A percentile compares a stretch with the other conserved stretches of the same genome.
These are phyloP conservation scores for Leccinellum albellum DNA, from an alignment of 768 basidiomycete genomes.

Conservation along the genomic window DNA sequence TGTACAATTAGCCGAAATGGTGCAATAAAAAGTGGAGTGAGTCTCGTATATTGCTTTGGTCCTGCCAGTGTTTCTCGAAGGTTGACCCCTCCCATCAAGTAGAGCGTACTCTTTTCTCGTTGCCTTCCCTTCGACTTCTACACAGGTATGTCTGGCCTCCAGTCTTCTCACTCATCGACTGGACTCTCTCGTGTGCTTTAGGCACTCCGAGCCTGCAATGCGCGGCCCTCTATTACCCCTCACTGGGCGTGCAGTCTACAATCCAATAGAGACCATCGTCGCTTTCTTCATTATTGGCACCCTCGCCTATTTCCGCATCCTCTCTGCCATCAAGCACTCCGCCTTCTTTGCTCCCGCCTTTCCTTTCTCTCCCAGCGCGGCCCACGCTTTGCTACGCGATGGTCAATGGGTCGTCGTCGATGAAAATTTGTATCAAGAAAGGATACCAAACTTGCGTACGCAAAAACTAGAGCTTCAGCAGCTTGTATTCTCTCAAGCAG, in stretches of 20 bases:
- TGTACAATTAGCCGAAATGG: constrained; percentile 21
- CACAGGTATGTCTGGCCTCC: background rate
- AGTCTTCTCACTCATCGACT: background rate
- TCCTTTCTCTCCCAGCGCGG: constrained; percentile 47
- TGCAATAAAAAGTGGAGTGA: constrained; percentile 30
- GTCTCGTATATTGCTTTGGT: constrained; percentile 3
- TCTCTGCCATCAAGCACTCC: constrained; percentile 86
- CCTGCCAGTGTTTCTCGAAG: background rate
- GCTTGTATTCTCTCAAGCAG: constrained; percentile 57
- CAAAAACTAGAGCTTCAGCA: constrained; percentile 69
- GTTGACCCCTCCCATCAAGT: background rate
- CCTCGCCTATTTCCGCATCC: constrained; percentile 90
- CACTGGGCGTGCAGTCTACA: constrained; percentile 68
- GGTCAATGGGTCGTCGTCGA: constrained; percentile 62
- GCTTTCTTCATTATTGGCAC: constrained; percentile 86
- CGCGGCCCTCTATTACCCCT: constrained; percentile 63
- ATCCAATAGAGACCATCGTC: constrained; percentile 87
- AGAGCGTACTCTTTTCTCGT: background rate
- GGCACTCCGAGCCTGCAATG: constrained; percentile 36
- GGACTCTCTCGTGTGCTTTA: background rate
- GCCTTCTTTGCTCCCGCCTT: constrained; percentile 64
- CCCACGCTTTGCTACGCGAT: constrained; percentile 51
- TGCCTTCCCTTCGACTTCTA: background rate
- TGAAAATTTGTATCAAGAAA: constrained; percentile 48
- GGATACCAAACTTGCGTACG: constrained; percentile 26